Base-by-base conservation (phyloP, 345 rosid species). In the Boechera retrofracta region DNA sequence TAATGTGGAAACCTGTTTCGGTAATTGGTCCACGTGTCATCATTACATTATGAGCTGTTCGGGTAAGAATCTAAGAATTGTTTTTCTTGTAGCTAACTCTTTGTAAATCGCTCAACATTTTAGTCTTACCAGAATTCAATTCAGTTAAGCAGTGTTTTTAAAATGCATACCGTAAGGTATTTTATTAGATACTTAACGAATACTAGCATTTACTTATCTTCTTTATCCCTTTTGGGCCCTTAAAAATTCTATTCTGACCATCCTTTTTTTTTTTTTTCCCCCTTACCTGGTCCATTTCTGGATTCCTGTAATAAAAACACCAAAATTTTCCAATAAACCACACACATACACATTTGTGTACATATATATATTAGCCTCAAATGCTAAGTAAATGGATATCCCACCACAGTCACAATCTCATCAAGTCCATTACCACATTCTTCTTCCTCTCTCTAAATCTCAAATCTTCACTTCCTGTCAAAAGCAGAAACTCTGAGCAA, bases 21-120 rank as follows among this genome's bases (percentile, higher is more conserved):
- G 2, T 28, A 2, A 85, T 79, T 87, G 89, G 92, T 83, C 86
- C 91, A 89, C 81, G 85, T 91, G 87, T 85, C 82, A 56, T 69
- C 84, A 84, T 81, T 57, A 49, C 65, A 11, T 13, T 21, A 49
- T 42, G 45, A 70, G 52, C 72, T 55, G 52, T 49, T 39, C 72
- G 45, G 5, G 77, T 77, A 65, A 77, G 72, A 71, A 71, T 56
- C 64, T 54, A 6, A 16, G 7, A 31, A 62, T 5, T 61, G 26
- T 32, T 26, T 47, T 53, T 33, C 10, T 6, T 38, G 47, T 36
- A 61, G 3, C 12, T 38, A 44, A 24, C 11, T 38, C 45, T 21
- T 42, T 44, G 59, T 57, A 45, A 67, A 48, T 51, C 8, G 41
- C 10, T 52, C 45, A 60, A 31, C 36, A 32, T 58, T 60, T 35